A percentile compares a stretch with the other conserved stretches of the same genome.
phyloP scores from a whole-genome alignment of 495 filamentous ascomycete species.

The Hypoxylon fuscum region DNA sequence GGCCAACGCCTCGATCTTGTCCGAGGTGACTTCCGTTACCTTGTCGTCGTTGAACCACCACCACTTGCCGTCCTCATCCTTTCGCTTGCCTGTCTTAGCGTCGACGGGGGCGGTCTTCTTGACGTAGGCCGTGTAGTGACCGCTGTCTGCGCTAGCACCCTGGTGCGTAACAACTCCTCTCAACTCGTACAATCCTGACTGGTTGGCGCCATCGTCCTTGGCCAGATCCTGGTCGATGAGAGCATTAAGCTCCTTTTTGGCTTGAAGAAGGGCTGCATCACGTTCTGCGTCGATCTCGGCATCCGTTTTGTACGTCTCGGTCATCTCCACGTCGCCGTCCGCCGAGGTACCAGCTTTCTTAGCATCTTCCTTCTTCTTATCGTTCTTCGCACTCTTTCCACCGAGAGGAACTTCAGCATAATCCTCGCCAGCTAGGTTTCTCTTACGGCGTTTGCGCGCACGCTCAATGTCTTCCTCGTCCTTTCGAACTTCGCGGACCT shows the following conservation, averaged over 20 bases:
- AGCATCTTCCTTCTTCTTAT: conserved; percentile 56
- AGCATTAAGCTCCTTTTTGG: conserved; percentile 84
- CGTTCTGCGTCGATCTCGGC: conserved; percentile 89
- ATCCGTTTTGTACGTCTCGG: conserved; percentile 86
- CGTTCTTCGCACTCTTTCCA: conserved; percentile 55
- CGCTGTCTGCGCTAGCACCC: conserved; percentile 94
- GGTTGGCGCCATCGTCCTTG: conserved; percentile 83
- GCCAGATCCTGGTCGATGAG: conserved; percentile 75
- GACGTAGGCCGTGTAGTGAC: conserved; percentile 96
- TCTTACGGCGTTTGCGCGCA: conserved; percentile 85
- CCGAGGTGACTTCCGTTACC: conserved; percentile 87
- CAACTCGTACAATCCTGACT: conserved; percentile 93
- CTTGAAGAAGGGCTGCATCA: conserved; percentile 71
- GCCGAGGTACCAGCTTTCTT: conserved; percentile 40
- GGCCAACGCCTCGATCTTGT: conserved; percentile 89
- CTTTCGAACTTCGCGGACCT: conserved; percentile 93
- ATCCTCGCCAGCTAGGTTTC: conserved; percentile 70
- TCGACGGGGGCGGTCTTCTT: conserved; percentile 83
- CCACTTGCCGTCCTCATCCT: conserved; percentile 90
- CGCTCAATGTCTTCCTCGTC: conserved; percentile 92
- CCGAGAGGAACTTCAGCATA: conserved; percentile 54
- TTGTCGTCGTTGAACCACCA: conserved; percentile 99
- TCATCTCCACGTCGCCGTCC: conserved; percentile 75
- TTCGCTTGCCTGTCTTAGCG: conserved; percentile 71
- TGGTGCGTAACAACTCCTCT: conserved; percentile 97